Evolutionary conservation across 2,329 filamentous ascomycete genomes (phyloP).

Genomic region (Trichoderma koningii): DNA sequence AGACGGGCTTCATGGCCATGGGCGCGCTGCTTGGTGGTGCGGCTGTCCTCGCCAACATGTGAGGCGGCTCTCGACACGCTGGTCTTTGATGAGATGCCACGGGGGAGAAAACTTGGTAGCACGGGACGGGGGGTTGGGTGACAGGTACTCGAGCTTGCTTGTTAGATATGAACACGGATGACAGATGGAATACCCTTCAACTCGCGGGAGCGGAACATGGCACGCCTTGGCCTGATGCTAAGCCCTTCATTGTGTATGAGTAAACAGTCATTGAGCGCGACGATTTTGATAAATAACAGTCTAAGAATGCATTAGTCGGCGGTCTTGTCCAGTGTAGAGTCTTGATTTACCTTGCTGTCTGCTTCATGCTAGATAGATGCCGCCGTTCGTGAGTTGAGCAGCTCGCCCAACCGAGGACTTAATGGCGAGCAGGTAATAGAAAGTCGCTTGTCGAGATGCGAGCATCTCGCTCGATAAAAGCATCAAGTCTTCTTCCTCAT

Average conservation of each 20-base stretch:
- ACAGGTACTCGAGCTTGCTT: neutral
- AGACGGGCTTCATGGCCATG: conserved; percentile 48
- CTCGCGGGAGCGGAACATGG: conserved; percentile 4
- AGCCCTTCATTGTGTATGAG: neutral
- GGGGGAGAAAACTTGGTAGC: too few species aligned
- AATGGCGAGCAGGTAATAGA: neutral
- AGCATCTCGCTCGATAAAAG: neutral
- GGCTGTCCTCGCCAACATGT: conserved; percentile 49
- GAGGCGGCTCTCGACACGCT: conserved; percentile 27
- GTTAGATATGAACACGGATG: neutral
- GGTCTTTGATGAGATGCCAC: neutral
- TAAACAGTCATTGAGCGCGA: neutral
- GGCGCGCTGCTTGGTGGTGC: conserved; percentile 52
- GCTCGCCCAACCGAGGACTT: neutral
- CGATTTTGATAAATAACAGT: conserved; percentile 16
- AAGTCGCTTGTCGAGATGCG: neutral
- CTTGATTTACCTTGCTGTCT: conserved; percentile 4
- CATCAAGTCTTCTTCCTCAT: conserved; percentile 17
- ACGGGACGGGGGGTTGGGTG: too few species aligned
- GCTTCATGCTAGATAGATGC: neutral
- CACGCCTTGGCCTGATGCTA: neutral
- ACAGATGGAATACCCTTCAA: conserved; percentile 17
- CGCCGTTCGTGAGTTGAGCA: neutral
- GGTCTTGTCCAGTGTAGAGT: conserved; percentile 9
- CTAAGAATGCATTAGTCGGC: conserved; percentile 22